Conservation (phyloP, 495 filamentous ascomycete genomes). For the Penicillium paradoxum region DNA sequence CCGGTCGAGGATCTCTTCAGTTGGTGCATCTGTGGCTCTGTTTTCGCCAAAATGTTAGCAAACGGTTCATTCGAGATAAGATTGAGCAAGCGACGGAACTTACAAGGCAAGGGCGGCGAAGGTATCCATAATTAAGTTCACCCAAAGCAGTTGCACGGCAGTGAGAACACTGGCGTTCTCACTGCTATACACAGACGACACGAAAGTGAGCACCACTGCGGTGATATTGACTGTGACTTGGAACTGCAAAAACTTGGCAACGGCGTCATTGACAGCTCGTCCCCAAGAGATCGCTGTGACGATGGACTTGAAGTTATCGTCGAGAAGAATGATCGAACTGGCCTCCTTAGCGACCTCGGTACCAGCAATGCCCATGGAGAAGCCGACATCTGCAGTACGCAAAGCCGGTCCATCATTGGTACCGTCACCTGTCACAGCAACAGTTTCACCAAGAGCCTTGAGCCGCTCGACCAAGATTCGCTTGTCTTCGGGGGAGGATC, state of each 20-base stretch:
- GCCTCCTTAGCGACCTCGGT: constrained; percentile 94
- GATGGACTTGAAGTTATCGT: constrained; percentile 86
- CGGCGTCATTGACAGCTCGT: constrained; percentile 83
- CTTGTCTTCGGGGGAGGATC: constrained; percentile 86
- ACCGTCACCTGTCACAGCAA: constrained; percentile 83
- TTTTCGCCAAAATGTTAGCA: constrained; percentile 6
- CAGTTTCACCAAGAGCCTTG: constrained; percentile 71
- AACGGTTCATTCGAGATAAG: neutral
- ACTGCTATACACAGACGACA: constrained; percentile 68
- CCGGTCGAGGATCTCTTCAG: constrained; percentile 70
- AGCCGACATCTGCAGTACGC: constrained; percentile 81
- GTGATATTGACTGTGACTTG: constrained; percentile 91
- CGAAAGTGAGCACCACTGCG: constrained; percentile 76
- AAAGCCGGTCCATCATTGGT: constrained; percentile 88
- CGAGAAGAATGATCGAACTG: constrained; percentile 85
- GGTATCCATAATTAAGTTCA: constrained; percentile 93
- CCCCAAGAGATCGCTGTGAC: constrained; percentile 89
- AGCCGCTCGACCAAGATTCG: constrained; percentile 70
- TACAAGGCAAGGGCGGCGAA: constrained; percentile 76
- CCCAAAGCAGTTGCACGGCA: constrained; percentile 85
- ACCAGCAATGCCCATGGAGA: constrained; percentile 88
- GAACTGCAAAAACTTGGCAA: constrained; percentile 87
- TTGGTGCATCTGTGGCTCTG: constrained; percentile 74
- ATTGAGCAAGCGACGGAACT: constrained; percentile 1
- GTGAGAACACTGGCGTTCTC: constrained; percentile 68